These are phyloP conservation scores for Ogataea methanolica DNA, from an alignment of 805 yeast genomes.

Conservation along the genomic window DNA sequence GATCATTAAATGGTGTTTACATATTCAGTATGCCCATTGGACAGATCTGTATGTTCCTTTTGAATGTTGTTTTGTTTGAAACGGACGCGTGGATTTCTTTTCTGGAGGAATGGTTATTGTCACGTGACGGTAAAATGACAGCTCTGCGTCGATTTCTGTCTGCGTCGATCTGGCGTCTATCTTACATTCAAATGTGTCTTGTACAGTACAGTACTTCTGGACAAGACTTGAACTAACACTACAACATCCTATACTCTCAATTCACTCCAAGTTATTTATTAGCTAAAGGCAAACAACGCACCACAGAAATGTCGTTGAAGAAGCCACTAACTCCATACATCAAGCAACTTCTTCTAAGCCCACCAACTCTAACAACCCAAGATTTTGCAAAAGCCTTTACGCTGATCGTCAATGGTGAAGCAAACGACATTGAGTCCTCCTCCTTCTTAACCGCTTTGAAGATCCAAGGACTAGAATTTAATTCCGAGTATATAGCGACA, in stretches of 20 bases:
- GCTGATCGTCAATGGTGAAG: constrained; percentile 54
- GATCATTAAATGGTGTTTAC: no score
- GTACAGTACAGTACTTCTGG: not conserved
- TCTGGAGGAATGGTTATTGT: not conserved
- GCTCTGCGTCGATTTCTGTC: not conserved
- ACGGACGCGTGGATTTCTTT: no score
- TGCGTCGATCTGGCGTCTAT: not conserved
- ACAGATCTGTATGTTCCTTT: no score
- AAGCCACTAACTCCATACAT: constrained; percentile 49
- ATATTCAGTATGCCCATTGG: no score
- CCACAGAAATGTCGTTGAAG: constrained; percentile 3
- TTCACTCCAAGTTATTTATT: not conserved
- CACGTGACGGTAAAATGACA: not conserved
- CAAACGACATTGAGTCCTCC: constrained; percentile 66
- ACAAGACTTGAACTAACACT: not conserved
- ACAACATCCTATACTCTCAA: not conserved
- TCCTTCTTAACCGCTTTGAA: constrained; percentile 79
- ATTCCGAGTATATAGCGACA: constrained; percentile 76
- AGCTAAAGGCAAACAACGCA: not conserved
- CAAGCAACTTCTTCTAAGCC: constrained; percentile 55
- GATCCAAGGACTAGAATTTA: constrained; percentile 69
- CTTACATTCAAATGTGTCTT: no score
- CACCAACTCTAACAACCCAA: constrained; percentile 56
- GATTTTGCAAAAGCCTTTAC: constrained; percentile 65
- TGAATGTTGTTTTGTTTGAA: no score